phyloP scores from a whole-genome alignment of 2,329 filamentous ascomycete species.

The Paramyrothecium sp. region DNA sequence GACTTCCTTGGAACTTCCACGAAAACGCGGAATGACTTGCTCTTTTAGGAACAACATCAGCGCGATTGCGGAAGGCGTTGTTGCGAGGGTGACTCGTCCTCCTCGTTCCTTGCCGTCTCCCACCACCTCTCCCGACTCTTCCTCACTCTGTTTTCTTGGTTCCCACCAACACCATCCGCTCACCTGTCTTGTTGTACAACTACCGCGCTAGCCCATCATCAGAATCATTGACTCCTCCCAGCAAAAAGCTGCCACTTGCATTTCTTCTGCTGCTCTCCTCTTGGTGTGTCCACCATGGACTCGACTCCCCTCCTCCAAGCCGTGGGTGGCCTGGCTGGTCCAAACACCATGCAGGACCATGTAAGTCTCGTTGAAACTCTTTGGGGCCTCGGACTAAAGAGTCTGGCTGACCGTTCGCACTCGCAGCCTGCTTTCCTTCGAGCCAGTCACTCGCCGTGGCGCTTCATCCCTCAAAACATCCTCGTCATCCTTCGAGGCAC shows the following conservation, averaged over 20 bases:
- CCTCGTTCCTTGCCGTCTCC: too few species aligned
- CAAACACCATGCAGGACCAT: slow-evolving; percentile 33
- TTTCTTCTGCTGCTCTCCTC: not conserved
- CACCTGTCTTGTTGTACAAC: too few species aligned
- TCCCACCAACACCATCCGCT: too few species aligned
- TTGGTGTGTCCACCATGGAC: slow-evolving; percentile 21
- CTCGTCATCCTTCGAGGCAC: slow-evolving; percentile 42
- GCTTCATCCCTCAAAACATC: slow-evolving; percentile 41
- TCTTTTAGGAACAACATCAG: too few species aligned
- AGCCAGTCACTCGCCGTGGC: slow-evolving; percentile 51
- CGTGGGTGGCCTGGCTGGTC: slow-evolving; percentile 25
- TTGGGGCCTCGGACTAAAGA: not conserved
- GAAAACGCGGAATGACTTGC: too few species aligned
- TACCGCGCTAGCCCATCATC: too few species aligned
- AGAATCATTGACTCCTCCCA: too few species aligned
- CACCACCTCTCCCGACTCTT: too few species aligned
- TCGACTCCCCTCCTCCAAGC: slow-evolving; percentile 31
- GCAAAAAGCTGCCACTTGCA: not conserved
- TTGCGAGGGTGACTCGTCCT: too few species aligned
- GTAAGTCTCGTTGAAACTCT: slow-evolving; percentile 16
- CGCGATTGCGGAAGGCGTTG: too few species aligned
- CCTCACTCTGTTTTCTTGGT: too few species aligned
- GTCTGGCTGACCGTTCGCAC: slow-evolving; percentile 9
- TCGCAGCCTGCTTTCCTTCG: slow-evolving; percentile 48
- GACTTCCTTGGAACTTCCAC: too few species aligned